These are phyloP conservation scores for Ceratocystis variospora DNA, from an alignment of 2,329 filamentous ascomycete species.

Conservation along the genomic window DNA sequence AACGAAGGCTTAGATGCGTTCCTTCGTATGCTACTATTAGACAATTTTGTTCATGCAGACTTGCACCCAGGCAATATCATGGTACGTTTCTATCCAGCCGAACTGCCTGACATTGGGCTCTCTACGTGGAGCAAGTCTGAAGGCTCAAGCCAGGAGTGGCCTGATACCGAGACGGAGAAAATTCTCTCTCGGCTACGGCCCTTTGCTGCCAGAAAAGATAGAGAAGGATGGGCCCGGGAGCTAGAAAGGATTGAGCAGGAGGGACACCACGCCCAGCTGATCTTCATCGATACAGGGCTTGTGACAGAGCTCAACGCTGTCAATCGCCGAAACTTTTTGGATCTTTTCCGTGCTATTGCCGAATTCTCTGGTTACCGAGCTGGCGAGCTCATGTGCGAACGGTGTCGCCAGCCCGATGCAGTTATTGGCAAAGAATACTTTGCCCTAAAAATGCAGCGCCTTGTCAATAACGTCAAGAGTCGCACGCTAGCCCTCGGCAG, in stretches of 20 bases:
- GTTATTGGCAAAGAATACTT: slow-evolving; percentile 85
- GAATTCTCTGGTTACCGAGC: slow-evolving; percentile 96
- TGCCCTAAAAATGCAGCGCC: slow-evolving; percentile 89
- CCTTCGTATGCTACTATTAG: slow-evolving; percentile 86
- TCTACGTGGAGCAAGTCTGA: slow-evolving; percentile 29
- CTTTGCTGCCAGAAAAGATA: slow-evolving; percentile 47
- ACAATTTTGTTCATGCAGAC: slow-evolving; percentile 96
- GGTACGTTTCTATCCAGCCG: slow-evolving; percentile 90
- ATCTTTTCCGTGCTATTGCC: slow-evolving; percentile 87
- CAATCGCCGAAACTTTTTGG: slow-evolving; percentile 83
- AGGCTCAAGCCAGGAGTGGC: slow-evolving; percentile 32
- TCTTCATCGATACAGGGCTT: slow-evolving; percentile 93
- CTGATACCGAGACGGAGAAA: slow-evolving; percentile 70
- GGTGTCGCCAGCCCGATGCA: slow-evolving; percentile 80
- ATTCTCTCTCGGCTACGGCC: slow-evolving; percentile 70
- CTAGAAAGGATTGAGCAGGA: slow-evolving; percentile 67
- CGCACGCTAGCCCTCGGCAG: slow-evolving; percentile 83
- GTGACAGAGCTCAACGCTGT: slow-evolving; percentile 82
- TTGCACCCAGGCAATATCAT: slow-evolving; percentile 97
- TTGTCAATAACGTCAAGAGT: slow-evolving; percentile 81
- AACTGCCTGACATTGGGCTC: slow-evolving; percentile 46
- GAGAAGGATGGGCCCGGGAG: slow-evolving; percentile 57
- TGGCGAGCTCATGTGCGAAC: slow-evolving; percentile 88
- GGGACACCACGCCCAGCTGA: slow-evolving; percentile 82
- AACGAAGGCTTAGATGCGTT: slow-evolving; percentile 93